These are phyloP conservation scores for Discostella stelligeroides DNA, from an alignment of 108 stramenopile genomes.

Conservation along the genomic window DNA sequence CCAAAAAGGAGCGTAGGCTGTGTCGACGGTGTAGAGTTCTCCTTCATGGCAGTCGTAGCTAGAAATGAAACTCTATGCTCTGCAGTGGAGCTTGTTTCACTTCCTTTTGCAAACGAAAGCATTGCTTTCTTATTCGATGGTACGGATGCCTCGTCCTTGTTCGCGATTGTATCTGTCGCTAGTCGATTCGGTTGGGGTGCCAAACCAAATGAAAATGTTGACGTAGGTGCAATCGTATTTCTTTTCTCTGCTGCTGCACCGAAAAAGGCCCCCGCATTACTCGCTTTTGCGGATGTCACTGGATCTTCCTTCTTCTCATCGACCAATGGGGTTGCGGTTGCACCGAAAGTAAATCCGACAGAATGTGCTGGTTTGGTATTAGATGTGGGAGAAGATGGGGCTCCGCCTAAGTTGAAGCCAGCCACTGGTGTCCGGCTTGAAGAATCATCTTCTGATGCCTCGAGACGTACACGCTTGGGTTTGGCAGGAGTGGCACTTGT, in stretches of 20 bases:
- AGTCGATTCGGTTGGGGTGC: background rate
- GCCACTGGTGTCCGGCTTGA: conserved; percentile 7
- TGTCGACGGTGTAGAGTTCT: background rate
- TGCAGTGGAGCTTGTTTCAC: background rate
- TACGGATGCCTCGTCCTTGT: background rate
- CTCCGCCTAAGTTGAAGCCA: conserved; percentile 10
- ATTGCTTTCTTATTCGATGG: conserved; percentile 11
- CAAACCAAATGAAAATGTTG: conserved; percentile 20
- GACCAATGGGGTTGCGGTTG: conserved; percentile 1
- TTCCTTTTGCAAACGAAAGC: conserved; percentile 4
- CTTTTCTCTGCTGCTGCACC: background rate
- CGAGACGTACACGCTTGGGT: background rate
- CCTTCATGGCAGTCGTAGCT: background rate
- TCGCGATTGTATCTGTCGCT: background rate
- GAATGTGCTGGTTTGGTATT: background rate
- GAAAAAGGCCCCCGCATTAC: conserved; percentile 1
- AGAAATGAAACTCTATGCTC: background rate
- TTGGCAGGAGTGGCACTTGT: conserved; percentile 22
- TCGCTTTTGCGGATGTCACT: background rate
- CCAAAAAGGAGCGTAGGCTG: conserved; percentile 12
- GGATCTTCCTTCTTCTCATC: conserved; percentile 19
- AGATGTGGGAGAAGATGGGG: background rate
- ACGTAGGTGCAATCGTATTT: background rate
- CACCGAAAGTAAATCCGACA: conserved; percentile 2
- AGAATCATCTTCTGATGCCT: background rate